phyloP scores from a whole-genome alignment of 495 filamentous ascomycete genomes.

The Penicillium paradoxum region DNA sequence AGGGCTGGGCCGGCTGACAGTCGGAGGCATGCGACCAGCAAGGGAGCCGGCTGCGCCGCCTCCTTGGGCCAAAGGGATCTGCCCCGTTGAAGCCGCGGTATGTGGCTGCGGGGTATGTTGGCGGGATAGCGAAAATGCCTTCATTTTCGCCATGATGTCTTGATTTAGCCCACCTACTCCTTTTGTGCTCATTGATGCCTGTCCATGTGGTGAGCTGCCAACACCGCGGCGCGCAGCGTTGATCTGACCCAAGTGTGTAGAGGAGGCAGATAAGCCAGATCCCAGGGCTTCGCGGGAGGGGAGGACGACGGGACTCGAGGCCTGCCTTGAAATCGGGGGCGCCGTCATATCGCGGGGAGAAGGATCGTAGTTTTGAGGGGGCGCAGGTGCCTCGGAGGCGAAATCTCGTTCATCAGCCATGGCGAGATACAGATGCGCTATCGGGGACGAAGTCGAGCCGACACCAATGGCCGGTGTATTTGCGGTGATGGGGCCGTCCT shows the following conservation, averaged over 20 bases:
- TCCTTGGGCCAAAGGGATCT: conserved; percentile 29
- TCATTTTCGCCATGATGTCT: conserved; percentile 78
- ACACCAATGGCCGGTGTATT: conserved; percentile 24
- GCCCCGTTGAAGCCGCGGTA: conserved; percentile 29
- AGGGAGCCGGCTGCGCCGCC: conserved; percentile 28
- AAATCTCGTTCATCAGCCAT: conserved; percentile 19
- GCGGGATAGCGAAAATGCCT: conserved; percentile 65
- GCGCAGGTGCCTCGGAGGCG: conserved; percentile 12
- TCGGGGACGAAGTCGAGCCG: conserved; percentile 14
- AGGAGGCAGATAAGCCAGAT: conserved; percentile 61
- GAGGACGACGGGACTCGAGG: conserved; percentile 26
- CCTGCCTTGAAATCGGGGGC: conserved; percentile 3
- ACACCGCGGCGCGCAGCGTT: conserved; percentile 65
- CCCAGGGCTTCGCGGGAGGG: conserved; percentile 27
- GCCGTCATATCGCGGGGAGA: conserved; percentile 4
- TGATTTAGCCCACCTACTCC: conserved; percentile 58
- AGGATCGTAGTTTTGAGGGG: conserved; percentile 25
- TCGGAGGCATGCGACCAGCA: conserved; percentile 36
- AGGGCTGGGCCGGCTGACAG: conserved; percentile 31
- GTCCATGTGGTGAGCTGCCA: conserved; percentile 41
- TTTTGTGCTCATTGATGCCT: conserved; percentile 51
- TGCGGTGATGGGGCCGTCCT: conserved; percentile 22
- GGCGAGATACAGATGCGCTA: conserved; percentile 3
- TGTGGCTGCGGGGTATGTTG: conserved; percentile 48
- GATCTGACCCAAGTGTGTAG: conserved; percentile 74